Percentiles rank a stretch among this genome's conserved stretches.
Conservation (phyloP, 2,329 filamentous ascomycete species). For the Alternaria arborescens region DNA sequence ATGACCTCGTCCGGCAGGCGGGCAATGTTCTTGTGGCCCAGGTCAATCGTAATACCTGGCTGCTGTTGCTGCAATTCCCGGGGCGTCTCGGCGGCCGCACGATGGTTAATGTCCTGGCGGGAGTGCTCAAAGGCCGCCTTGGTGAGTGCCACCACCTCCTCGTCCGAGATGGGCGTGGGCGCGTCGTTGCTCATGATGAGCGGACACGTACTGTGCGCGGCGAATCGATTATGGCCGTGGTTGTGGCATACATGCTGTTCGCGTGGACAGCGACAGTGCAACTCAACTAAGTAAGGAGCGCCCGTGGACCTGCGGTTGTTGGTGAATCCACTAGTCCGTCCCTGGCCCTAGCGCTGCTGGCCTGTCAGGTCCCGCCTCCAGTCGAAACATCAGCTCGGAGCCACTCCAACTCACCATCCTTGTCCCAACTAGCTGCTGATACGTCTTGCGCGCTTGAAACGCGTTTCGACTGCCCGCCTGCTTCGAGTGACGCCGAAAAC, state of each 20-base stretch:
- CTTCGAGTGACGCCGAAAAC: not conserved
- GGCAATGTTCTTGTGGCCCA: constrained; percentile 78
- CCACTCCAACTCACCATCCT: constrained; percentile 15
- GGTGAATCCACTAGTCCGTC: constrained; percentile 16
- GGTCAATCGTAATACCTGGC: constrained; percentile 78
- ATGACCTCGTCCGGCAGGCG: constrained; percentile 77
- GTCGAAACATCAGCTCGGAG: constrained; percentile 23
- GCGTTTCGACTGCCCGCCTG: constrained; percentile 1
- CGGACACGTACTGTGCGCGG: constrained; percentile 19
- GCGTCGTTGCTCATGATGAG: constrained; percentile 52
- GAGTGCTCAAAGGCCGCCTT: constrained; percentile 73
- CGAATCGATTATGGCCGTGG: not conserved
- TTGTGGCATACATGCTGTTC: constrained; percentile 21
- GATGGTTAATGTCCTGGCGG: constrained; percentile 67
- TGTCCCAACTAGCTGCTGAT: constrained; percentile 15
- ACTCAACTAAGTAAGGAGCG: constrained; percentile 21
- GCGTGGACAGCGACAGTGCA: constrained; percentile 12
- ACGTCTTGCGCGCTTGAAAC: constrained; percentile 16
- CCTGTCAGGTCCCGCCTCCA: constrained; percentile 20
- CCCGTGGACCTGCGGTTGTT: constrained; percentile 1
- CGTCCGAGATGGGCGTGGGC: constrained; percentile 62
- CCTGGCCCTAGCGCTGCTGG: constrained; percentile 2
- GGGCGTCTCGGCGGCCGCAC: constrained; percentile 62
- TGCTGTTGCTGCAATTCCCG: constrained; percentile 66
- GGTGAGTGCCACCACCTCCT: constrained; percentile 71